A percentile compares a stretch with the other conserved stretches of the same genome.
These are phyloP conservation scores for Fomitiporia mediterranea DNA, from an alignment of 1,284 basidiomycete genomes.

Conservation along the genomic window DNA sequence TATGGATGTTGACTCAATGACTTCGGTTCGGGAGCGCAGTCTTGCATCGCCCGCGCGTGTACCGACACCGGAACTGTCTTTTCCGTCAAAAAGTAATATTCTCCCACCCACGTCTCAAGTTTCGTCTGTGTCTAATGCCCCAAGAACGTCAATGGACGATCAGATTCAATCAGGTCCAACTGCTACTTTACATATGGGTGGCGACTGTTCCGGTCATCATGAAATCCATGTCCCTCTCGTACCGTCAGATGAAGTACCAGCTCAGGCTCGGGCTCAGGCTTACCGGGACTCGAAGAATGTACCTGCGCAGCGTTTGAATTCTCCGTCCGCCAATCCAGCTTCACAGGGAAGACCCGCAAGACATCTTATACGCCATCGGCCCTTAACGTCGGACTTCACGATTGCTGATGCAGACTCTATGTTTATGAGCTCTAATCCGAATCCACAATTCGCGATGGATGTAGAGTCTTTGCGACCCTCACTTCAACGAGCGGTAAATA, in stretches of 20 bases:
- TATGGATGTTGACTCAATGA: constrained; percentile 31
- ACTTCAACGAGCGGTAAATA: constrained; percentile 9
- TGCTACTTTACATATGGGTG: constrained; percentile 16
- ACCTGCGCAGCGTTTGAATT: background rate
- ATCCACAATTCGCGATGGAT: constrained; percentile 21
- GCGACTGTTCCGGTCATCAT: background rate
- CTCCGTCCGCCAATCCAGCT: background rate
- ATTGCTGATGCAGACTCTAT: constrained; percentile 20
- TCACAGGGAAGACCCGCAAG: background rate
- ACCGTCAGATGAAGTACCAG: background rate
- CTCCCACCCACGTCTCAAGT: background rate
- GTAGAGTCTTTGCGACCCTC: constrained; percentile 9
- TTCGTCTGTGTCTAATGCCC: background rate
- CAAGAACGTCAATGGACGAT: background rate
- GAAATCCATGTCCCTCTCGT: constrained; percentile 18
- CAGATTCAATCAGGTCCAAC: constrained; percentile 5
- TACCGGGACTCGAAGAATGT: background rate
- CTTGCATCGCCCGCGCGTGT: background rate
- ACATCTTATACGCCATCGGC: background rate
- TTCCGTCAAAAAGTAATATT: background rate
- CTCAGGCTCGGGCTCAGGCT: background rate
- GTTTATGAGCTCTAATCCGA: constrained; percentile 13
- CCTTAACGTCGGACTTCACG: constrained; percentile 16
- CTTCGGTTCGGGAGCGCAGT: background rate
- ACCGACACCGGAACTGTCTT: background rate